Base-by-base conservation (phyloP, 73 alveolate genomes). In the Diophrys sp. region DNA sequence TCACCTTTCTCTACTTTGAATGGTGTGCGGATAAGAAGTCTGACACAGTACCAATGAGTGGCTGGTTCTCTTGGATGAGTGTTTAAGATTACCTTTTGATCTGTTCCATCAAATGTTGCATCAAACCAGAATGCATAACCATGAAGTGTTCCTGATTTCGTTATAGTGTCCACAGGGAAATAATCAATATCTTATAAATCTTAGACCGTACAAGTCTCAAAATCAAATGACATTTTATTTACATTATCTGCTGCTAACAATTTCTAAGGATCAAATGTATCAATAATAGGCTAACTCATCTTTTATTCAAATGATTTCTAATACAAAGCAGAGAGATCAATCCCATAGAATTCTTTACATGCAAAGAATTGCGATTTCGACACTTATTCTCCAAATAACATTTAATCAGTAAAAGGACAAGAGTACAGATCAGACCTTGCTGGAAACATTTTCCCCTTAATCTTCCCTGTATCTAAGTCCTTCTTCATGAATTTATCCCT, bases 121-220 rank as follows among this genome's bases (percentile, higher is more conserved):
- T 92, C 95, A 81, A 95, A 95, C 96, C 97, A 95, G 66, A 91
- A 80, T 26, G 96, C 97, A 70, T 90, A 79, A 14, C 98, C 97
- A 75, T 95, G 92, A 30, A 89, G 79, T 70, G 75, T 28, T 57
- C 73, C 91, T 26, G 83, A 44, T 75, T 34, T 85, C 62, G 26
- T 75, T 53, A 82, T 82, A 23, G 62, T n/a, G 31, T 82, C 84
- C 29, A 33, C 31, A 69, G 85, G 71, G 70, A 78, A 84, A 34
- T 85, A 85, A 55, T 89, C 91, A 33, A 84, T 68, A 57, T 79
- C 83, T 54, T 83, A 83, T 18, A 87, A 74, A 34, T 83, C 87
- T 67, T 88, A 80, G 33, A 88, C 57, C 32, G 90, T 26, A 70
- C 87, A 79, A 2, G 83, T 31, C 69, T 34, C 74, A 86, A 89